phyloP scores from a whole-genome alignment of 2,329 filamentous ascomycete genomes.

The Chalara sp. region DNA sequence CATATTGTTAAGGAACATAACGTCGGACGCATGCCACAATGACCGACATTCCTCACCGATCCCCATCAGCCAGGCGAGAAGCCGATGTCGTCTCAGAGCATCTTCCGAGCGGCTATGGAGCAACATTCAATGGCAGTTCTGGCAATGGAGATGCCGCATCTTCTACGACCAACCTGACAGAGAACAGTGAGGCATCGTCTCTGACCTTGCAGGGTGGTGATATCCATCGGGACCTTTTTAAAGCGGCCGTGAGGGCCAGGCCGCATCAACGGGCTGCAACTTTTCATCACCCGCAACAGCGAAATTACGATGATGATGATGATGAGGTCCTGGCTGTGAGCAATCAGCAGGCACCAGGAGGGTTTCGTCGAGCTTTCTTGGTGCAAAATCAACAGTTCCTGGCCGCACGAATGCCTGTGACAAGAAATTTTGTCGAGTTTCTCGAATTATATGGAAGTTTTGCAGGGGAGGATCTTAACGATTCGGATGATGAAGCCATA shows the following conservation, averaged over 20 bases:
- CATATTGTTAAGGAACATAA: no score
- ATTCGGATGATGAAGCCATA: conserved; percentile 42
- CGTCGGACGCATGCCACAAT: not conserved
- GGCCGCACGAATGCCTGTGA: conserved; percentile 53
- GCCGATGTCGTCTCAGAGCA: conserved; percentile 34
- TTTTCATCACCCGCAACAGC: conserved; percentile 47
- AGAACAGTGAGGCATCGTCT: conserved; percentile 49
- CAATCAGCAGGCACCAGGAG: conserved; percentile 42
- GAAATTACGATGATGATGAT: not conserved
- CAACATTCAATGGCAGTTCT: conserved; percentile 29
- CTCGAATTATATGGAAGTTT: conserved; percentile 91
- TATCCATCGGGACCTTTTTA: conserved; percentile 73
- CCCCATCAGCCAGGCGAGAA: conserved; percentile 9
- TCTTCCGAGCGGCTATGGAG: conserved; percentile 35
- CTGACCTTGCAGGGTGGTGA: conserved; percentile 69
- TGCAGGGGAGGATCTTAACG: conserved; percentile 88
- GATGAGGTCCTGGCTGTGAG: conserved; percentile 31
- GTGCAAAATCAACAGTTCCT: conserved; percentile 20
- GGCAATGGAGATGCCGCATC: conserved; percentile 7
- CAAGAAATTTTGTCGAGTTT: conserved; percentile 89
- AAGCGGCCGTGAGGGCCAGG: conserved; percentile 54
- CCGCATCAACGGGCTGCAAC: conserved; percentile 53
- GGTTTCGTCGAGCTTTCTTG: conserved; percentile 47
- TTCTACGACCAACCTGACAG: conserved; percentile 16
- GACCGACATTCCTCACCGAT: not conserved